Conservation (phyloP, 208 protist genomes). For the Herpetomonas muscarum region DNA sequence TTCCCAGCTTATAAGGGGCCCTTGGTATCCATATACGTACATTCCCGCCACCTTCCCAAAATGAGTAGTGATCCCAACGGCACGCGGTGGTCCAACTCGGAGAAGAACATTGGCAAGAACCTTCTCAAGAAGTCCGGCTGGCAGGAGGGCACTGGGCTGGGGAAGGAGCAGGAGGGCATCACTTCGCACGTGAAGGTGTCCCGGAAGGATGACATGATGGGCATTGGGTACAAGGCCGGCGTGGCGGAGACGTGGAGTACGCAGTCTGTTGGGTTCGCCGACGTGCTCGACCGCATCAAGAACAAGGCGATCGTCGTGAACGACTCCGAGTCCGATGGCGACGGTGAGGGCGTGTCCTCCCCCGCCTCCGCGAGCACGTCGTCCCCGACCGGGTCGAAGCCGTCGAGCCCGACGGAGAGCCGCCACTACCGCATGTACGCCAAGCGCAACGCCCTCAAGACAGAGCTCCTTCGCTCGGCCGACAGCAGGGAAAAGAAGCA, state of each 20-base stretch:
- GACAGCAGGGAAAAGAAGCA: slow-evolving; percentile 27
- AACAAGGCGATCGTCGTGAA: slow-evolving; percentile 12
- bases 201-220: slow-evolving; percentile 84
- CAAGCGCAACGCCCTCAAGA: slow-evolving; percentile 83
- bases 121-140: slow-evolving; percentile 90
- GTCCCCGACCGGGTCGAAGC: slow-evolving; percentile 10
- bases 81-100: slow-evolving; percentile 73
- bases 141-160: slow-evolving; percentile 86
- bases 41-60: neutral
- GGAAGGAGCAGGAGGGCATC: slow-evolving; percentile 78
- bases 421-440: slow-evolving; percentile 78
- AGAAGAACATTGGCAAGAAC: slow-evolving; percentile 78
- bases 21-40: too few species aligned
- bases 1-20: too few species aligned
- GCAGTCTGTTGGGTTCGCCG: slow-evolving; percentile 85
- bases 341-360: slow-evolving; percentile 6
- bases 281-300: slow-evolving; percentile 79
- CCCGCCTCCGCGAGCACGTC: slow-evolving; percentile 10
- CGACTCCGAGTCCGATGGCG: slow-evolving; percentile 26
- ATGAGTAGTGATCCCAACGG: slow-evolving; percentile 85
- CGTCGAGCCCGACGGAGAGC: slow-evolving; percentile 31
- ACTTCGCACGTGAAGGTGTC: slow-evolving; percentile 84
- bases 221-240: slow-evolving; percentile 77
- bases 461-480: slow-evolving; percentile 52
- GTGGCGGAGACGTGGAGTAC: slow-evolving; percentile 83